A percentile compares a stretch with the other conserved stretches of the same genome.
phyloP scores from a whole-genome alignment of 2,329 filamentous ascomycete genomes.

The Alternaria alternata region DNA sequence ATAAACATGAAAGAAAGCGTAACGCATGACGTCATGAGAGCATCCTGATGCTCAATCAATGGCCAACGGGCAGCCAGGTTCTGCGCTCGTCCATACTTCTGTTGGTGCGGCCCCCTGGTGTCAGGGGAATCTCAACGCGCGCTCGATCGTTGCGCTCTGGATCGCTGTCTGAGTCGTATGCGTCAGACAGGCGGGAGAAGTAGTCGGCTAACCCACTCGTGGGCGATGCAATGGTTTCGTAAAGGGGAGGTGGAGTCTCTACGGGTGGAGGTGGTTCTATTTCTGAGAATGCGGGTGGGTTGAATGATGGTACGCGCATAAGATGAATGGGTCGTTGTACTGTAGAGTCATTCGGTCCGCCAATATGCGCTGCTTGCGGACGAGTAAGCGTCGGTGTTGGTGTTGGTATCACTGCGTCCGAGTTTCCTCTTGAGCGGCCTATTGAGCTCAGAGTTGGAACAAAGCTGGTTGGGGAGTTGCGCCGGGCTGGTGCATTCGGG shows the following conservation, averaged over 20 bases:
- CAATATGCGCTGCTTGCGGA: slow-evolving; percentile 57
- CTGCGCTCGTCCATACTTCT: slow-evolving; percentile 70
- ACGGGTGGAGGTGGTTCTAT: slow-evolving; percentile 77
- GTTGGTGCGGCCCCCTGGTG: slow-evolving; percentile 68
- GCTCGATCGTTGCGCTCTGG: slow-evolving; percentile 50
- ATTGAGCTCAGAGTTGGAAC: slow-evolving; percentile 68
- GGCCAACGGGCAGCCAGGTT: slow-evolving; percentile 60
- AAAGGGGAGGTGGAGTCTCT: slow-evolving; percentile 83
- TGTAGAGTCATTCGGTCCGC: slow-evolving; percentile 56
- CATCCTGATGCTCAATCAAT: slow-evolving; percentile 31
- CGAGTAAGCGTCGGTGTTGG: slow-evolving; percentile 56
- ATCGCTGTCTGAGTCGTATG: slow-evolving; percentile 68
- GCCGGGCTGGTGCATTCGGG: slow-evolving; percentile 67
- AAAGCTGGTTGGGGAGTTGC: slow-evolving; percentile 58
- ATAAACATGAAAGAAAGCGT: slow-evolving; percentile 19
- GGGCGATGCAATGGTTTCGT: slow-evolving; percentile 79
- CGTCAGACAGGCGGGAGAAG: slow-evolving; percentile 78
- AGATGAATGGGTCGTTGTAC: slow-evolving; percentile 81
- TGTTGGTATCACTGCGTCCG: slow-evolving; percentile 29
- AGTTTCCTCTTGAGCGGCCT: slow-evolving; percentile 46
- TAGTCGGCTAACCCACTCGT: slow-evolving; percentile 81
- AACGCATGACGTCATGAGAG: slow-evolving; percentile 42
- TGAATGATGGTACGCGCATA: slow-evolving; percentile 82
- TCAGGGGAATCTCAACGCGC: slow-evolving; percentile 66
- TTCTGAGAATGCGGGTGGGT: slow-evolving; percentile 86